A percentile compares a stretch with the other conserved stretches of the same genome.
Evolutionary conservation across 192 early-diverging fungal genomes (phyloP).

Genomic region (Umbelopsis isabellina): DNA sequence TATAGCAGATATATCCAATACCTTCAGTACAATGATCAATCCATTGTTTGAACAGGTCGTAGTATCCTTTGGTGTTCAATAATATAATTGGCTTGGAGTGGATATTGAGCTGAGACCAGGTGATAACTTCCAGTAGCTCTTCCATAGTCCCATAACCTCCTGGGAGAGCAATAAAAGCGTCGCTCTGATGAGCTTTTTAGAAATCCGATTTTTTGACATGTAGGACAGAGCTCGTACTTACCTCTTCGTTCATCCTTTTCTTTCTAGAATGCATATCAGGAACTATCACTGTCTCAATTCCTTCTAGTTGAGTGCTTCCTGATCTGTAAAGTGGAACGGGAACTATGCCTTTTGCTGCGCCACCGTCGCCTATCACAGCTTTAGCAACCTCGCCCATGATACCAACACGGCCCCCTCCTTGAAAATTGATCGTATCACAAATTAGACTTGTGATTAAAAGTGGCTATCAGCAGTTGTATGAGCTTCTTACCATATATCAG

Average conservation of each 20-base stretch:
- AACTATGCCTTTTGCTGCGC: conserved; percentile 74
- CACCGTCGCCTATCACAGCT: conserved; percentile 59
- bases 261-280: conserved; percentile 88
- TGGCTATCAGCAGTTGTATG: neutral
- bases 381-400: conserved; percentile 87
- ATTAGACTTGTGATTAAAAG: neutral
- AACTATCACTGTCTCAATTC: conserved; percentile 61
- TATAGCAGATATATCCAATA: neutral
- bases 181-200: conserved; percentile 35
- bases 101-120: conserved; percentile 80
- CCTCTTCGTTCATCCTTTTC: conserved; percentile 67
- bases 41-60: conserved; percentile 64
- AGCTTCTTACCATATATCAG: conserved; percentile 65
- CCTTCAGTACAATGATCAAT: conserved; percentile 64
- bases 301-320: conserved; percentile 40
- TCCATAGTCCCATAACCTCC: conserved; percentile 90
- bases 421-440: neutral
- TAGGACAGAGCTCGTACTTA: conserved; percentile 26
- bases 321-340: conserved; percentile 62
- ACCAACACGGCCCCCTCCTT: conserved; percentile 66
- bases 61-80: conserved; percentile 81
- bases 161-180: conserved; percentile 83
- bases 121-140: conserved; percentile 82
- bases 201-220: neutral
- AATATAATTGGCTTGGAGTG: conserved; percentile 81